Conservation (phyloP, 805 yeast genomes). For the Yarrowia bubula region DNA sequence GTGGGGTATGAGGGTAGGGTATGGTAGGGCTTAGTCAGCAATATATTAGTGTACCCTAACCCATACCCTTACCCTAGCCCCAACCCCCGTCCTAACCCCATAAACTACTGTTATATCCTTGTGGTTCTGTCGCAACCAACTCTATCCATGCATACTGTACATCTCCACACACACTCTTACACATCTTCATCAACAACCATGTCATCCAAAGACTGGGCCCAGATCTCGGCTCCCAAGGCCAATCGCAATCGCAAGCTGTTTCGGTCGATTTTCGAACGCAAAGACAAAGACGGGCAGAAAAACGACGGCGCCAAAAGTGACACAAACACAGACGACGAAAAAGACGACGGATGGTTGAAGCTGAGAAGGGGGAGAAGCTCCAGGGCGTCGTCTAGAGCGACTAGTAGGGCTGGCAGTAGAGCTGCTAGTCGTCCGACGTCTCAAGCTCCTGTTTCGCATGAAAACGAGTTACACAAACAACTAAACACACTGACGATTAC, state of each 20-base stretch:
- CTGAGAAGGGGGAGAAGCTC: neutral
- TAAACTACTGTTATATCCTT: too few relatives aligned
- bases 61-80: neutral
- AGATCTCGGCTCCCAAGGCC: slow-evolving; percentile 10
- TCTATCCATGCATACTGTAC: slow-evolving; percentile 20
- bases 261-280: slow-evolving; percentile 21
- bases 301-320: neutral
- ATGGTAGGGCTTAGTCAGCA: too few relatives aligned
- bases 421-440: neutral
- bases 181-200: neutral
- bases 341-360: slow-evolving; percentile 3
- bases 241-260: slow-evolving; percentile 17
- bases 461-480: neutral
- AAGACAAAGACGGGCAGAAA: neutral
- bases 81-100: too few relatives aligned
- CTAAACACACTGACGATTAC: neutral
- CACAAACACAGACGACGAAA: slow-evolving; percentile 1
- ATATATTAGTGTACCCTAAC: too few relatives aligned
- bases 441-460: neutral
- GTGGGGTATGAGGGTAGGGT: too few relatives aligned
- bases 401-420: neutral
- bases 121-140: neutral
- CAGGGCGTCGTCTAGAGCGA: neutral
- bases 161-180: neutral
- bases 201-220: slow-evolving; percentile 14